phyloP scores from a whole-genome alignment of 2,329 filamentous ascomycete species.

The Pezicula radicicola region DNA sequence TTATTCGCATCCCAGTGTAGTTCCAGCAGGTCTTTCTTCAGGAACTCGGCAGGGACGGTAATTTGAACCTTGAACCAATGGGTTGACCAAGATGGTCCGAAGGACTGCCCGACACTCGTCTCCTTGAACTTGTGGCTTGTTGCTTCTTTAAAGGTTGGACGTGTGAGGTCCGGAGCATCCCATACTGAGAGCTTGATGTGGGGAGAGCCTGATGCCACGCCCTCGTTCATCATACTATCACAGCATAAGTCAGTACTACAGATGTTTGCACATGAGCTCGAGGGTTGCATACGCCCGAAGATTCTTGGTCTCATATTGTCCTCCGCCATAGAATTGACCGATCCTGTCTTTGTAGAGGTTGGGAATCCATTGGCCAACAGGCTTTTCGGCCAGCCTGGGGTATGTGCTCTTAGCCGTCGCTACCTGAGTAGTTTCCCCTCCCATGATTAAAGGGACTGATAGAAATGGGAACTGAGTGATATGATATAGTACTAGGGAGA shows the following conservation, averaged over 20 bases:
- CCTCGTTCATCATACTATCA: conserved; percentile 69
- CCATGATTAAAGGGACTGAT: conserved; percentile 22
- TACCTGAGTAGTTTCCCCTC: conserved; percentile 26
- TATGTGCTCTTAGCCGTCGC: conserved; percentile 24
- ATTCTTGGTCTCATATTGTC: conserved; percentile 76
- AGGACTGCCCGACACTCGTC: conserved; percentile 72
- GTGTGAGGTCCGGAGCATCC: conserved; percentile 73
- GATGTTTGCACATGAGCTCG: conserved; percentile 5
- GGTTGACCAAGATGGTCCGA: conserved; percentile 95
- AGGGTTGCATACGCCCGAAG: conserved; percentile 60
- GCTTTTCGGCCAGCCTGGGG: conserved; percentile 31
- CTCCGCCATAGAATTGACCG: conserved; percentile 72
- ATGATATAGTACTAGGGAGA: no score
- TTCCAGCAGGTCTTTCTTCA: conserved; percentile 78
- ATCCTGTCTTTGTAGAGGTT: conserved; percentile 84
- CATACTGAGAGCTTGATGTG: conserved; percentile 85
- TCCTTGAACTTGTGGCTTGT: conserved; percentile 69
- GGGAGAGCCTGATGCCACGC: conserved; percentile 60
- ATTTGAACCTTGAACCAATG: conserved; percentile 93
- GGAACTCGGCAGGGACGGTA: conserved; percentile 70
- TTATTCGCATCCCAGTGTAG: conserved; percentile 95
- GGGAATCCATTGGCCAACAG: conserved; percentile 75
- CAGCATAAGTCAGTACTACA: conserved; percentile 6
- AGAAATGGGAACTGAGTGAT: no score
- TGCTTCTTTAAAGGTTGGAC: conserved; percentile 86